Evolutionary conservation across 208 protist genomes (phyloP).

Genomic region (Porcisia hertigi): DNA sequence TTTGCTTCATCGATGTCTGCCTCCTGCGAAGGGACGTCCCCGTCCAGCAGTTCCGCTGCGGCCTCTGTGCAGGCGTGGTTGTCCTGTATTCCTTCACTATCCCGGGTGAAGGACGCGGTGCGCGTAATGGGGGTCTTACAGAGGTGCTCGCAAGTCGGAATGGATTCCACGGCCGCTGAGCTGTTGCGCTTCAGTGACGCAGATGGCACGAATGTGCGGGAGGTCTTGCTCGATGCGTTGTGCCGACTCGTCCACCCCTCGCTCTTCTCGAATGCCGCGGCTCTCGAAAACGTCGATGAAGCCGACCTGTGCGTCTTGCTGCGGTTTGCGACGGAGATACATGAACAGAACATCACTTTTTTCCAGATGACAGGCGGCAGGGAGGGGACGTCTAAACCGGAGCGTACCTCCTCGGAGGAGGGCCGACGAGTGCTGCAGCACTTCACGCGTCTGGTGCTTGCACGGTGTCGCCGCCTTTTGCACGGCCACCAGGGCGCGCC

Average conservation of each 20-base stretch:
- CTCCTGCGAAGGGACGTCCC: background rate
- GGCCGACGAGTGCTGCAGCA: slow-evolving; percentile 22
- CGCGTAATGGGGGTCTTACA: slow-evolving; percentile 57
- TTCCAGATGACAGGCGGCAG: slow-evolving; percentile 13
- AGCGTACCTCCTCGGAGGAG: background rate
- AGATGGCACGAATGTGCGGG: slow-evolving; percentile 13
- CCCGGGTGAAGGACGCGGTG: slow-evolving; percentile 35
- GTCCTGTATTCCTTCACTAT: slow-evolving; percentile 7
- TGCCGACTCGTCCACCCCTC: slow-evolving; percentile 35
- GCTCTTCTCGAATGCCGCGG: slow-evolving; percentile 43
- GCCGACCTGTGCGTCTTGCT: slow-evolving; percentile 55
- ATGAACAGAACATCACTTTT: slow-evolving; percentile 57
- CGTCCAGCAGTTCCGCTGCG: background rate
- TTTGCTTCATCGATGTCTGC: slow-evolving; percentile 17
- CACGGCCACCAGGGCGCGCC: slow-evolving; percentile 38
- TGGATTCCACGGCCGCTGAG: background rate
- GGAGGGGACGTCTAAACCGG: background rate
- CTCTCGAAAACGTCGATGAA: slow-evolving; percentile 68
- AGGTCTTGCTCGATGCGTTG: slow-evolving; percentile 32
- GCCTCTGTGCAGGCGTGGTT: slow-evolving; percentile 13
- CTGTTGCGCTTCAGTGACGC: slow-evolving; percentile 8
- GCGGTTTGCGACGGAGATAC: slow-evolving; percentile 55
- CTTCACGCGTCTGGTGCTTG: slow-evolving; percentile 46
- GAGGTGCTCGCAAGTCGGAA: background rate
- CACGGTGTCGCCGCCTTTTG: slow-evolving; percentile 66